These are phyloP conservation scores for Oryza glumipatula DNA, from an alignment of 176 grass and related monocot genomes.

Conservation along the genomic window DNA sequence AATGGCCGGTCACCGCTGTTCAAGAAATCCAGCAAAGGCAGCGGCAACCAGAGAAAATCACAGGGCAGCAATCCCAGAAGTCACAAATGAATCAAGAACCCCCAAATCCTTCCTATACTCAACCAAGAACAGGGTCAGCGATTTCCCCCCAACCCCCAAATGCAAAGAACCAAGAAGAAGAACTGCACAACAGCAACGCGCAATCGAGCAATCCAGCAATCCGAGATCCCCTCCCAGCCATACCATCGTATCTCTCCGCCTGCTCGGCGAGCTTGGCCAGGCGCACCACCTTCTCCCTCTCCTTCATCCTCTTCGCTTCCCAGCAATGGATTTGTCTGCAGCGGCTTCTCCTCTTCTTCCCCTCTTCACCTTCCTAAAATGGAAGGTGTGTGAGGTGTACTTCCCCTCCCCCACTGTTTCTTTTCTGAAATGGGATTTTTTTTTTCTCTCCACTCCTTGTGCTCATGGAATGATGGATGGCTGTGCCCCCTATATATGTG, in stretches of 20 bases:
- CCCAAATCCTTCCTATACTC: neutral
- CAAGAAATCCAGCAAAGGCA: no score
- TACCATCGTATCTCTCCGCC: constrained; percentile 70
- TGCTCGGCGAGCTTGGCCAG: constrained; percentile 69
- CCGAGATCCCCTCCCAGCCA: constrained; percentile 3
- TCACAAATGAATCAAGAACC: constrained; percentile 11
- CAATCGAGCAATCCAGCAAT: neutral
- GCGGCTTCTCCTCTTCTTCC: neutral
- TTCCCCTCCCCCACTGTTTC: neutral
- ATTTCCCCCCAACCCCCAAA: neutral
- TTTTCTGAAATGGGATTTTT: constrained; percentile 20
- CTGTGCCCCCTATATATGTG: constrained; percentile 20
- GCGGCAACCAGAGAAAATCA: neutral
- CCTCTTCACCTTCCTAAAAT: constrained; percentile 26
- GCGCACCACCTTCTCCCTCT: constrained; percentile 58
- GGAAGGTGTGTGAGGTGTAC: constrained; percentile 11
- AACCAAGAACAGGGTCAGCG: neutral
- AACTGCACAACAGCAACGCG: neutral
- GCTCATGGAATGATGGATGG: constrained; percentile 11
- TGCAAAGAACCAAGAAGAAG: constrained; percentile 21
- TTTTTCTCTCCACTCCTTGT: neutral
- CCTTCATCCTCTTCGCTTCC: constrained; percentile 40
- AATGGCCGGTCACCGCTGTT: no score
- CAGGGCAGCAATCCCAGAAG: constrained; percentile 1
- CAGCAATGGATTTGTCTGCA: neutral